Evolutionary conservation across 2,329 filamentous ascomycete genomes (phyloP), one percentile per base, ranked within the genome.

Genomic region (Colletotrichum eremochloae): DNA sequence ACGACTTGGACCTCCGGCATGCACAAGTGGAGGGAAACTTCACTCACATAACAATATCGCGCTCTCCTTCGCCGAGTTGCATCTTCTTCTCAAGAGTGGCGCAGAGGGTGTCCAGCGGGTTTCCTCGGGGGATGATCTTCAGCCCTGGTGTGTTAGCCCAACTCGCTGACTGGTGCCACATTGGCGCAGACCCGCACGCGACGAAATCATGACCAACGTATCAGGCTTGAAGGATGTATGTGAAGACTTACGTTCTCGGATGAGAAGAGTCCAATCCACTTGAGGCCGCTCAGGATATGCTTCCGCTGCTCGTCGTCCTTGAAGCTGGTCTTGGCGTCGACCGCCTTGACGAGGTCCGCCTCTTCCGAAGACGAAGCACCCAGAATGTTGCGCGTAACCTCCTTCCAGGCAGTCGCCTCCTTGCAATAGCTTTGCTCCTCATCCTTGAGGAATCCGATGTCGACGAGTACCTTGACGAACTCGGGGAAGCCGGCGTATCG

Each of bases 31-130:
- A 24, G 18, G 44, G 24, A 46, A 33, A 2, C 20, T 52, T 36
- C 33, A 63, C 60, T 63, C 67, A 93, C 89, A 63, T 38, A 74
- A 97, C 93, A 75, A 97, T 86, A 82, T 97, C 95, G 70, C 95
- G 92, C 89, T 97, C 94, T 72, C 89, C 92, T 77, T 92, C 86
- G 78, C 89, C 92, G 82, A 92, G 97, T 82, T 93, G 89, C 94
- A 97, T 97, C 90, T 97, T 97, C 86, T 93, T 85, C 86, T 97
- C 94, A 36, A 97, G 89, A 2, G 91, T 93, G 44, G 94, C 94
- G 85, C 95, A 97, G 48, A 97, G 90, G 18, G 93, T 96, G 82
- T 97, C 95, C 36, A 97, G 88, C 3, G 94, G 93, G 85, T 94
- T 97, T 66, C 91, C 92, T 67, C 90, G 86, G 33, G 94, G 92